Conservation (phyloP, 2,329 filamentous ascomycete species). For the Xylaria sp. region DNA sequence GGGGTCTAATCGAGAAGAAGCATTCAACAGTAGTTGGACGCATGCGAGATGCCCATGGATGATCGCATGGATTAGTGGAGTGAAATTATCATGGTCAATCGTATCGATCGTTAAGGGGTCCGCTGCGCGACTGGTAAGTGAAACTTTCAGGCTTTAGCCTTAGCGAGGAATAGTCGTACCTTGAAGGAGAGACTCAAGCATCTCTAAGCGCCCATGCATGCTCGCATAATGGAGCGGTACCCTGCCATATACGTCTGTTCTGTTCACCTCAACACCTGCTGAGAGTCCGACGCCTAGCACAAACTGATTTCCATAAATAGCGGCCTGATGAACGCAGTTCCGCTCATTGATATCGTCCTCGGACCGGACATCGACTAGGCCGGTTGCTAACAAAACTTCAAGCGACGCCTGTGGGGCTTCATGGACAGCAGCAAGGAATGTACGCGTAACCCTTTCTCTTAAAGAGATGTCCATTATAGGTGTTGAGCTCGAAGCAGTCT, state of each 20-base stretch:
- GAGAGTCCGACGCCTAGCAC: conserved; percentile 79
- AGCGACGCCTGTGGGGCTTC: conserved; percentile 81
- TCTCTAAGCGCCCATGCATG: conserved; percentile 87
- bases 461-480: conserved; percentile 57
- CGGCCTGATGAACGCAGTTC: conserved; percentile 95
- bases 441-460: conserved; percentile 81
- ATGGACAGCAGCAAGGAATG: conserved; percentile 87
- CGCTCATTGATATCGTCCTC: conserved; percentile 98
- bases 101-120: conserved; percentile 79
- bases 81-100: conserved; percentile 97
- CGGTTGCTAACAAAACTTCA: conserved; percentile 76
- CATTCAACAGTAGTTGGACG: conserved; percentile 76
- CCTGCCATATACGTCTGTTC: conserved; percentile 90
- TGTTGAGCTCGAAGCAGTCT: conserved; percentile 54
- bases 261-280: conserved; percentile 74
- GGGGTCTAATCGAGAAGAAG: conserved; percentile 84
- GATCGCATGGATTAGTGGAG: conserved; percentile 91
- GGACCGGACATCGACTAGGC: conserved; percentile 85
- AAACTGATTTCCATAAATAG: conserved; percentile 85
- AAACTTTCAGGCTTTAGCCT: neutral
- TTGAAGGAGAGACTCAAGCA: conserved; percentile 75
- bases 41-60: conserved; percentile 84
- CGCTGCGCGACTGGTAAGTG: conserved; percentile 47
- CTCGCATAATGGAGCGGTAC: conserved; percentile 95
- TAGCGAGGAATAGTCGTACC: conserved; percentile 48